A percentile compares a stretch with the other conserved stretches of the same genome.
These are phyloP conservation scores for Teratosphaeria epicoccoides DNA, from an alignment of 2,329 filamentous ascomycete genomes.

Conservation along the genomic window DNA sequence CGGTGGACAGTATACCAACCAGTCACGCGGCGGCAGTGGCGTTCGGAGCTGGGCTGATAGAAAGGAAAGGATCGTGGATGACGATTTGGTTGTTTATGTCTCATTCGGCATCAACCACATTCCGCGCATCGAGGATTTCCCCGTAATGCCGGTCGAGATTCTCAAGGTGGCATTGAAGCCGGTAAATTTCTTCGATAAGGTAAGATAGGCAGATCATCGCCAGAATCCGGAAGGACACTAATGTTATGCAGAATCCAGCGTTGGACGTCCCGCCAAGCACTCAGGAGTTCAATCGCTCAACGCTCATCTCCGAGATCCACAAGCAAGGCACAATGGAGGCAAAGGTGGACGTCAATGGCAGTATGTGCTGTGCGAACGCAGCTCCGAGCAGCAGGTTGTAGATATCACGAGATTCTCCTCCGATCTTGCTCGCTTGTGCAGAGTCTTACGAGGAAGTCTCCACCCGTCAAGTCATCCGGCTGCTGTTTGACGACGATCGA, in stretches of 20 bases:
- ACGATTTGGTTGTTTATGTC: slow-evolving; percentile 47
- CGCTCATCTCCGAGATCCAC: slow-evolving; percentile 22
- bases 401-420: not conserved
- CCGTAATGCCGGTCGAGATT: slow-evolving; percentile 49
- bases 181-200: slow-evolving; percentile 46
- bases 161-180: slow-evolving; percentile 48
- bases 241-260: slow-evolving; percentile 37
- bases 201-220: not conserved
- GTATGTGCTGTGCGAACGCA: slow-evolving; percentile 27
- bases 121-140: slow-evolving; percentile 47
- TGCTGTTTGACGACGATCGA: not conserved
- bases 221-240: not conserved
- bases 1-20: slow-evolving; percentile 44
- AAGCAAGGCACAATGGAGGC: slow-evolving; percentile 25
- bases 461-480: not conserved
- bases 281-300: slow-evolving; percentile 38
- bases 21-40: slow-evolving; percentile 43
- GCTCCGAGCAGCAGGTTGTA: slow-evolving; percentile 9
- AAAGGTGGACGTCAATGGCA: slow-evolving; percentile 24
- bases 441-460: not conserved
- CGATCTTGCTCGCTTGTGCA: not conserved
- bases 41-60: slow-evolving; percentile 40
- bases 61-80: slow-evolving; percentile 45
- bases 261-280: slow-evolving; percentile 45
- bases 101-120: slow-evolving; percentile 51